Evolutionary conservation across 441 rosid species (phyloP).

Genomic region (Jatropha podagrica): DNA sequence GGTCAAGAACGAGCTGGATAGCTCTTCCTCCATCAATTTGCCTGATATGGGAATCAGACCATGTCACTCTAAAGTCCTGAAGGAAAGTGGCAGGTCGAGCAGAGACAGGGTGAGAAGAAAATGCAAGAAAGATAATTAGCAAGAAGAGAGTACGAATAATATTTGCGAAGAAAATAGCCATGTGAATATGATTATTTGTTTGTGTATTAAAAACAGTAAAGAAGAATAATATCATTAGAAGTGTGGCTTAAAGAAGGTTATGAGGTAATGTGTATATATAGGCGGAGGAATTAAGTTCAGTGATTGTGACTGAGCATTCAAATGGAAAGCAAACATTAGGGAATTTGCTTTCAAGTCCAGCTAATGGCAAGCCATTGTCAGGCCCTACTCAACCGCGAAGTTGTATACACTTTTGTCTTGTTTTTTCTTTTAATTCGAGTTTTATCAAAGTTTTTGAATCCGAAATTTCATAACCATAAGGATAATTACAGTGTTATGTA

Average conservation of each 20-base stretch:
- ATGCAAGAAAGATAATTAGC: conserved; percentile 27
- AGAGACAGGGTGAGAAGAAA: conserved; percentile 25
- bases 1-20: conserved; percentile 79
- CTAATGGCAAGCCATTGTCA: conserved; percentile 63
- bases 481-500: neutral
- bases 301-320: conserved; percentile 34
- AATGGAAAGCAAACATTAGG: conserved; percentile 31
- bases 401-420: no score
- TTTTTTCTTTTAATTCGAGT: no score
- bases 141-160: neutral
- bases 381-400: conserved; percentile 47
- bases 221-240: neutral
- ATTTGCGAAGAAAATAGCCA: conserved; percentile 14
- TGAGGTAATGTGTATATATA: conserved; percentile 25
- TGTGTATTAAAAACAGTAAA: neutral
- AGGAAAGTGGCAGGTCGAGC: conserved; percentile 61
- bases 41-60: conserved; percentile 71
- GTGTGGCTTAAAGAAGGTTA: conserved; percentile 19
- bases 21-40: conserved; percentile 63
- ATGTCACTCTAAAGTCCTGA: conserved; percentile 61
- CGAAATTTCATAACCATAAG: no score
- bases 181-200: no score
- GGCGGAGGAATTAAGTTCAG: conserved; percentile 5
- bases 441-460: no score
- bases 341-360: conserved; percentile 66